Conservation (phyloP, 208 protist species). For the Phytomonas francai region DNA sequence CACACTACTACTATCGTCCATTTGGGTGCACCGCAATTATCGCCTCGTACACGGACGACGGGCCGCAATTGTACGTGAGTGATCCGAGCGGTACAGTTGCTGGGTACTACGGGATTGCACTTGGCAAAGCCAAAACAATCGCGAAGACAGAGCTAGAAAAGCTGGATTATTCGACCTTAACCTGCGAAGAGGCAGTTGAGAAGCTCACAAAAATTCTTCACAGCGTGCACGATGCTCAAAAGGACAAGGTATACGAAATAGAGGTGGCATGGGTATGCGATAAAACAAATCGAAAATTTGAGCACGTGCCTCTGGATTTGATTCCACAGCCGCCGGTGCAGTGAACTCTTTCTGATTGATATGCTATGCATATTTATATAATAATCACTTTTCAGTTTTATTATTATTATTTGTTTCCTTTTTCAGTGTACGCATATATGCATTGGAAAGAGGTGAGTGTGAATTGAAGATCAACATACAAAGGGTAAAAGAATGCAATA, state of each 20-base stretch:
- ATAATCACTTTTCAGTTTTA: slow-evolving; percentile 2
- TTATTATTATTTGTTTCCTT: slow-evolving; percentile 4
- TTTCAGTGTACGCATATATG: slow-evolving; percentile 2
- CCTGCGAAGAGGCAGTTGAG: slow-evolving; percentile 91
- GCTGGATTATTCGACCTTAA: slow-evolving; percentile 91
- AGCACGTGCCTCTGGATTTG: slow-evolving; percentile 46
- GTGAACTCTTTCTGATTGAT: slow-evolving; percentile 10
- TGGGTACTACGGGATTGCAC: slow-evolving; percentile 93
- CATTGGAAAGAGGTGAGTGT: not conserved
- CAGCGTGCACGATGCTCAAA: slow-evolving; percentile 72
- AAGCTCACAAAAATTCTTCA: slow-evolving; percentile 92
- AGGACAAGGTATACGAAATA: slow-evolving; percentile 97
- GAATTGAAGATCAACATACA: not conserved
- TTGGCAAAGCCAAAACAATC: slow-evolving; percentile 97
- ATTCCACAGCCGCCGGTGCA: slow-evolving; percentile 39
- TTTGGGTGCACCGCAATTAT: slow-evolving; percentile 96
- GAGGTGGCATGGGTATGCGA: slow-evolving; percentile 97
- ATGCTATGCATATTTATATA: slow-evolving; percentile 7
- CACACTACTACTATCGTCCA: slow-evolving; percentile 92
- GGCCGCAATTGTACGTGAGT: slow-evolving; percentile 94
- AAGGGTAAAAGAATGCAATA: not conserved
- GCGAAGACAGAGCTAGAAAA: slow-evolving; percentile 99
- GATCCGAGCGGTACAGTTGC: slow-evolving; percentile 95
- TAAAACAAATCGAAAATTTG: slow-evolving; percentile 72
- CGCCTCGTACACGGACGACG: slow-evolving; percentile 89